A percentile compares a stretch with the other conserved stretches of the same genome.
These are phyloP conservation scores for Zarea fungicola DNA, from an alignment of 2,329 filamentous ascomycete genomes.

Conservation along the genomic window DNA sequence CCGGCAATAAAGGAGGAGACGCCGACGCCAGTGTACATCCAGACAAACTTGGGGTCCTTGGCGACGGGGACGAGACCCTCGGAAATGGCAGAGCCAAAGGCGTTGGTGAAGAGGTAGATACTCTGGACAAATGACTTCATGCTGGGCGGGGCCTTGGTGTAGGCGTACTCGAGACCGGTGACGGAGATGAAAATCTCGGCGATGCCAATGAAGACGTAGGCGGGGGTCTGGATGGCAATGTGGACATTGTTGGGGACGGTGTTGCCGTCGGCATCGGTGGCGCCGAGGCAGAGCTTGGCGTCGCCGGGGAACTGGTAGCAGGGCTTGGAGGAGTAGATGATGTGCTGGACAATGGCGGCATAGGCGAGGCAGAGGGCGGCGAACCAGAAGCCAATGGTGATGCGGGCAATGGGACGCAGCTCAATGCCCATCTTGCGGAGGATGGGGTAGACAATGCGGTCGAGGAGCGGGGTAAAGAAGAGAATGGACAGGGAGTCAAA, in stretches of 20 bases:
- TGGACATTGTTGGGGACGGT: constrained; percentile 41
- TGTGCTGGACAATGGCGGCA: constrained; percentile 53
- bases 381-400: constrained; percentile 58
- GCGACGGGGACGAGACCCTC: constrained; percentile 56
- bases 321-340: constrained; percentile 51
- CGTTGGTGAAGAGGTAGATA: constrained; percentile 56
- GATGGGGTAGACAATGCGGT: constrained; percentile 55
- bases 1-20: constrained; percentile 42
- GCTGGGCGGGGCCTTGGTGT: constrained; percentile 64
- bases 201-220: constrained; percentile 52
- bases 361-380: constrained; percentile 51
- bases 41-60: constrained; percentile 59
- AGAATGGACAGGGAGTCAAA: constrained; percentile 63
- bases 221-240: constrained; percentile 50
- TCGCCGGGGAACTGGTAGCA: constrained; percentile 42
- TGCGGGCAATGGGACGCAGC: constrained; percentile 61
- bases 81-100: constrained; percentile 53
- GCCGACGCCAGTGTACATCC: constrained; percentile 60
- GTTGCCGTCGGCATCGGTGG: constrained; percentile 23
- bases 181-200: constrained; percentile 61
- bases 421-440: constrained; percentile 53
- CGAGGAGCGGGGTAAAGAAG: constrained; percentile 60
- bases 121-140: constrained; percentile 61
- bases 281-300: constrained; percentile 26
- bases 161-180: constrained; percentile 67